These are phyloP conservation scores for Pseudogymnoascus sp. DNA, from an alignment of 2,329 filamentous ascomycete genomes.

Conservation along the genomic window DNA sequence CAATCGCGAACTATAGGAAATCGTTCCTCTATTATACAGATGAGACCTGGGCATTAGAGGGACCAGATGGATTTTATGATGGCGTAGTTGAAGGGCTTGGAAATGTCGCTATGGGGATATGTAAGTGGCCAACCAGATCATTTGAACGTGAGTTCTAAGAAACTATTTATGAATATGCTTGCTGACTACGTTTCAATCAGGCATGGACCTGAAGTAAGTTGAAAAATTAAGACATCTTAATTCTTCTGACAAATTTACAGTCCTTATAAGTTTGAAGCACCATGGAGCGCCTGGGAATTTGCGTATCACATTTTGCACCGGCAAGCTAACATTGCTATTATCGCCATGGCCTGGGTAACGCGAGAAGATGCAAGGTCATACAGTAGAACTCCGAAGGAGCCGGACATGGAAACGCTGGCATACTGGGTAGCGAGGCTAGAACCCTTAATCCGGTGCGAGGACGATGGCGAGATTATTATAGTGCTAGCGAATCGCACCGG, in stretches of 20 bases:
- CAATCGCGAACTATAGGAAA: slow-evolving; percentile 53
- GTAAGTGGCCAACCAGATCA: slow-evolving; percentile 31
- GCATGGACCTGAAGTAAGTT: slow-evolving; percentile 54
- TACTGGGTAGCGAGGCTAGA: slow-evolving; percentile 70
- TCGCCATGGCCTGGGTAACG: slow-evolving; percentile 75
- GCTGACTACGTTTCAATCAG: slow-evolving; percentile 21
- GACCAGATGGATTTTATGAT: slow-evolving; percentile 41
- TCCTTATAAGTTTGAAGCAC: slow-evolving; percentile 43
- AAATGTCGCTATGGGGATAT: slow-evolving; percentile 49
- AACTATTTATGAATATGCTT: not conserved
- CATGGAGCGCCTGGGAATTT: slow-evolving; percentile 43
- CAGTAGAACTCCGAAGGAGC: slow-evolving; percentile 43
- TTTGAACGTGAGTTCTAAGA: slow-evolving; percentile 12
- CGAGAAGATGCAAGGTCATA: slow-evolving; percentile 40
- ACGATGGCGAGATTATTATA: slow-evolving; percentile 53
- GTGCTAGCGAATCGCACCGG: slow-evolving; percentile 66
- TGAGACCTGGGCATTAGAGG: slow-evolving; percentile 53
- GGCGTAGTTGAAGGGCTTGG: slow-evolving; percentile 41
- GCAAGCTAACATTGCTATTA: slow-evolving; percentile 53
- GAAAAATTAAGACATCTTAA: not conserved
- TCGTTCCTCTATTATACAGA: slow-evolving; percentile 48
- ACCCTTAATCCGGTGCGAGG: slow-evolving; percentile 48
- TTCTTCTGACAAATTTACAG: slow-evolving; percentile 26
- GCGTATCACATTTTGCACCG: slow-evolving; percentile 44
- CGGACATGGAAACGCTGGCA: slow-evolving; percentile 63